These are phyloP conservation scores for Phytophthora multivora DNA, from an alignment of 352 stramenopile genomes.

Conservation along the genomic window DNA sequence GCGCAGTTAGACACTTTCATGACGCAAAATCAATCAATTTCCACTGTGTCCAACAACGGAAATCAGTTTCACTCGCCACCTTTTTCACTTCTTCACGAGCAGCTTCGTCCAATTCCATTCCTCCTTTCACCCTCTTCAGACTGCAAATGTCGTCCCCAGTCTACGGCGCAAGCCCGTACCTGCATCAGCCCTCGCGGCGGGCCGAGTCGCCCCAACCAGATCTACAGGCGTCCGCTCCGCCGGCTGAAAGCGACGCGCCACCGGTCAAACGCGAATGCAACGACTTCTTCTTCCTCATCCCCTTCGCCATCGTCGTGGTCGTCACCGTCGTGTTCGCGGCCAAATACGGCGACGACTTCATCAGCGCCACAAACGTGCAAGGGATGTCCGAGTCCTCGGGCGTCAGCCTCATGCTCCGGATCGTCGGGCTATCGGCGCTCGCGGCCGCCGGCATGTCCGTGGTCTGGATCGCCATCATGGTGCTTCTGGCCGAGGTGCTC, in stretches of 20 bases:
- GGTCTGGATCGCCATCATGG: slow-evolving; percentile 80
- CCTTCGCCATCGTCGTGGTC: slow-evolving; percentile 63
- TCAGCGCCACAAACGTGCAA: slow-evolving; percentile 49
- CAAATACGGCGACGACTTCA: slow-evolving; percentile 70
- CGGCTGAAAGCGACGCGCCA: slow-evolving; percentile 7
- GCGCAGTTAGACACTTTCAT: neutral
- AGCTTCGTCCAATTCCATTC: no score
- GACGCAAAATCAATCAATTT: neutral
- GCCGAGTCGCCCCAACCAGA: slow-evolving; percentile 12
- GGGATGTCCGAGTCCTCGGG: slow-evolving; percentile 44
- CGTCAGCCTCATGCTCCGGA: slow-evolving; percentile 61
- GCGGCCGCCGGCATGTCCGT: slow-evolving; percentile 66
- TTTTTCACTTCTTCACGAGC: no score
- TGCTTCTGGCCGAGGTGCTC: slow-evolving; percentile 66
- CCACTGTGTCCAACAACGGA: slow-evolving; percentile 16
- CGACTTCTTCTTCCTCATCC: slow-evolving; percentile 73
- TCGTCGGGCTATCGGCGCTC: slow-evolving; percentile 58
- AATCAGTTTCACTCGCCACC: slow-evolving; percentile 15
- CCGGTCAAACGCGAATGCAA: slow-evolving; percentile 61
- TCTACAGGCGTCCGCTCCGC: slow-evolving; percentile 11
- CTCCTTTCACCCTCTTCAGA: neutral
- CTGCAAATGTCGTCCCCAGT: slow-evolving; percentile 24
- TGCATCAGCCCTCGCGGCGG: slow-evolving; percentile 15
- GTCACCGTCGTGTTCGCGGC: slow-evolving; percentile 52
- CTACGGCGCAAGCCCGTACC: slow-evolving; percentile 29